Base-by-base conservation (phyloP, 2,329 filamentous ascomycete species). In the Penicillium sp. region DNA sequence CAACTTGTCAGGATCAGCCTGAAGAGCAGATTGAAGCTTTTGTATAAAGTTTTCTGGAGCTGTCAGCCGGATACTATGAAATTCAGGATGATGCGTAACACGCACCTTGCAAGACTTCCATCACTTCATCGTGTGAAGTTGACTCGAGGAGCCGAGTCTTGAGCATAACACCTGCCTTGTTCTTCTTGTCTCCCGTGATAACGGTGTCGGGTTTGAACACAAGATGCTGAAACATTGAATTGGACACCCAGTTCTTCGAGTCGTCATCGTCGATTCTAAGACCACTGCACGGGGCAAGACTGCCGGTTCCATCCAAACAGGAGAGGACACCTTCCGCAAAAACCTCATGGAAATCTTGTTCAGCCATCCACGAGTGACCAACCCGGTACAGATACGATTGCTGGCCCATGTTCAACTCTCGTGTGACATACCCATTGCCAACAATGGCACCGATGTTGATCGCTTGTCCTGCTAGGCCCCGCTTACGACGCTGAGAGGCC, bases 291-390 rank as follows among this genome's bases (percentile, higher is more conserved):
- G 58, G 39, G 7, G 57, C 48, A 7, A 54, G 44, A 3, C 25
- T 46, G 4, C 42, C 42, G 0, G 40, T 50, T 39, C 50, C 42
- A 24, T 57, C 46, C n/a, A 49, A 25, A 28, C 58, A 61, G 3
- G 58, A 52, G 1, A 66, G 47, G 8, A 70, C 59, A 4, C 57
- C 64, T 46, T 70, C 66, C 7, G 62, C 60, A 38, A 70, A 61
- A 3, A 61, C 49, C 40, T 68, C 64, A 28, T 62, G 58, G 43
- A 64, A 62, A 38, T 69, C 67, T 15, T 59, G 53, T 24, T 68
- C 66, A 6, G 63, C 66, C 57, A 68, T 53, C 54, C 50, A 59
- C 3, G 49, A 46, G 44, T 58, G 57, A 13, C 58, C 58, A 9
- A 58, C 56, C 24, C 54, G 48, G 41, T 61, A 60, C 3, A 61